Conservation (phyloP, 768 basidiomycete genomes). For the Phanerochaete sordida region DNA sequence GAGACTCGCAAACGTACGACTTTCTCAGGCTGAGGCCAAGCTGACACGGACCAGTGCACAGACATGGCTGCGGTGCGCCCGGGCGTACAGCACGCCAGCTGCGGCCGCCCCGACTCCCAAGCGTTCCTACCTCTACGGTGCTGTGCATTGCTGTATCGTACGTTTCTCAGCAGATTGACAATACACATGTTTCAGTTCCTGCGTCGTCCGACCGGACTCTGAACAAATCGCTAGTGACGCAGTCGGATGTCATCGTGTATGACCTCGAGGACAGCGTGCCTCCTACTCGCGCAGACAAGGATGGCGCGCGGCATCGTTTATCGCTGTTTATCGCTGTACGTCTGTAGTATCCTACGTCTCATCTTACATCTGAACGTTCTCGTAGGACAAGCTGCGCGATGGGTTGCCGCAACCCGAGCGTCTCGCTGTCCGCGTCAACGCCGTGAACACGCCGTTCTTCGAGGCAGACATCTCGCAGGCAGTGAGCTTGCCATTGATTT, state of each 20-base stretch:
- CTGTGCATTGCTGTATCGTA: background rate
- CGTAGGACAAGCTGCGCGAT: slow-evolving; percentile 13
- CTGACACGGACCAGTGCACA: background rate
- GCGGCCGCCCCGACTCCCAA: slow-evolving; percentile 9
- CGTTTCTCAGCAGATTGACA: background rate
- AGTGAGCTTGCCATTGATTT: slow-evolving; percentile 31
- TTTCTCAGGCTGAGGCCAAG: background rate
- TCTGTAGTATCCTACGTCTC: slow-evolving; percentile 23
- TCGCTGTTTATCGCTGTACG: slow-evolving; percentile 48
- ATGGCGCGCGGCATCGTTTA: slow-evolving; percentile 52
- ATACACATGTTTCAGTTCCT: slow-evolving; percentile 49
- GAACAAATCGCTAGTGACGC: slow-evolving; percentile 60
- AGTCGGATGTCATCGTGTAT: slow-evolving; percentile 77
- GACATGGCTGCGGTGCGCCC: background rate
- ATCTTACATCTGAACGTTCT: background rate
- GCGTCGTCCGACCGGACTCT: slow-evolving; percentile 79
- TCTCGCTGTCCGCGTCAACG: slow-evolving; percentile 73
- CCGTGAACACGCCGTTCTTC: slow-evolving; percentile 63
- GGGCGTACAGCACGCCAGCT: slow-evolving; percentile 6
- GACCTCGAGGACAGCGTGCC: slow-evolving; percentile 89
- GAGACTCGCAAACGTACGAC: too few species aligned
- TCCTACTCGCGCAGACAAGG: slow-evolving; percentile 54
- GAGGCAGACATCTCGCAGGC: slow-evolving; percentile 58
- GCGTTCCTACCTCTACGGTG: slow-evolving; percentile 65
- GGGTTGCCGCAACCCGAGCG: slow-evolving; percentile 41